Evolutionary conservation across 768 basidiomycete species (phyloP).

Genomic region (Rhizopogon rudus): DNA sequence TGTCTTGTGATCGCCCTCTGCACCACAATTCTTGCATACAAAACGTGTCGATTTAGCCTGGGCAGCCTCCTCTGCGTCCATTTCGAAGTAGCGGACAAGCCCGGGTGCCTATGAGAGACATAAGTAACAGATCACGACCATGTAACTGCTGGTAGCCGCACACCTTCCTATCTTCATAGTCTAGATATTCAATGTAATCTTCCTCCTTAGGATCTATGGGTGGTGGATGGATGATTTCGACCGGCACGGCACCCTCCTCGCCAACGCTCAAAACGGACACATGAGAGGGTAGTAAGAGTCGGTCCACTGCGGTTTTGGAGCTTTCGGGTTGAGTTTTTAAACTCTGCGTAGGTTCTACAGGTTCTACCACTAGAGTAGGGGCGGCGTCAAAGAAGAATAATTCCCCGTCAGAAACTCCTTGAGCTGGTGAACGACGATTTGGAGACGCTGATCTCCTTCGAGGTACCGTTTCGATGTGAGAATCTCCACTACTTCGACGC

Average conservation of each 20-base stretch:
- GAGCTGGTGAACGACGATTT: constrained; percentile 18
- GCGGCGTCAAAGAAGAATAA: constrained; percentile 50
- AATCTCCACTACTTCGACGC: constrained; percentile 1
- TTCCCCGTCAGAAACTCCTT: constrained; percentile 10
- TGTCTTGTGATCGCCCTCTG: constrained; percentile 65
- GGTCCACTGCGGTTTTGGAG: constrained; percentile 10
- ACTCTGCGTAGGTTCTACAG: constrained; percentile 7
- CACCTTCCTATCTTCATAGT: constrained; percentile 64
- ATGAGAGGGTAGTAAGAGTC: constrained; percentile 62
- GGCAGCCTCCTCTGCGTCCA: constrained; percentile 32
- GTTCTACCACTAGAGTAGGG: constrained; percentile 29
- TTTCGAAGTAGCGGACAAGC: constrained; percentile 62
- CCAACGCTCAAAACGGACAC: constrained; percentile 48
- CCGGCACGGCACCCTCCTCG: constrained; percentile 28
- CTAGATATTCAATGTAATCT: constrained; percentile 74
- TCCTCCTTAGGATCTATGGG: constrained; percentile 45
- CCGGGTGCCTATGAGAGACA: constrained; percentile 36
- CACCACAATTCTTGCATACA: constrained; percentile 76
- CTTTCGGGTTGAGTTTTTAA: constrained; percentile 8
- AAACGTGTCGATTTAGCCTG: constrained; percentile 39
- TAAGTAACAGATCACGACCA: not conserved
- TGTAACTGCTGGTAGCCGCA: constrained; percentile 8
- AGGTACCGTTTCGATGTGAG: constrained; percentile 9
- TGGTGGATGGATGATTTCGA: constrained; percentile 41
- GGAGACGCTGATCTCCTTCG: constrained; percentile 36